phyloP scores from a whole-genome alignment of 768 basidiomycete genomes.

The Serendipita sp. region DNA sequence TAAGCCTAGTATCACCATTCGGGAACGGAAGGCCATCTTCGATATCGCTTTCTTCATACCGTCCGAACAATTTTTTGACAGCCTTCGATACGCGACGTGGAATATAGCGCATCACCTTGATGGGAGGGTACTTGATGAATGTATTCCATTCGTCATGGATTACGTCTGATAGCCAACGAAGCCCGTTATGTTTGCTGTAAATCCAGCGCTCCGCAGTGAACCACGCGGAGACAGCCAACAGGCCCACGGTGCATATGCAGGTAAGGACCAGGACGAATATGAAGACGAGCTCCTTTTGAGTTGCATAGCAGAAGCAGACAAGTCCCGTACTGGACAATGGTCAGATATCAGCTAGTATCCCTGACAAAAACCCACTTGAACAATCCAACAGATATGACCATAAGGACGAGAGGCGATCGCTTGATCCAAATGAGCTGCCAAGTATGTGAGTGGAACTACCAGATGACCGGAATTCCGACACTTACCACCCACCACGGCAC shows the following conservation, averaged over 20 bases:
- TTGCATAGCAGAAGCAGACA: conserved; percentile 3
- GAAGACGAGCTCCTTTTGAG: conserved; percentile 41
- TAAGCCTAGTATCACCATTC: neutral
- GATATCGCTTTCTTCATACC: neutral
- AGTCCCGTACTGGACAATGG: neutral
- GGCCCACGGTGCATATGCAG: conserved; percentile 52
- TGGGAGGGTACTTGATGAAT: neutral
- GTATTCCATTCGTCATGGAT: conserved; percentile 18
- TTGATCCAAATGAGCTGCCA: conserved; percentile 82
- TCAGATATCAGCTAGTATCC: neutral
- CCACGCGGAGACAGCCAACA: conserved; percentile 56
- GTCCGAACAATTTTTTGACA: neutral
- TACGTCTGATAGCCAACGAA: conserved; percentile 54
- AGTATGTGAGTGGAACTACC: neutral
- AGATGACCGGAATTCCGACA: neutral
- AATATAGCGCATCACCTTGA: neutral
- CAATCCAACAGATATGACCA: conserved; percentile 68
- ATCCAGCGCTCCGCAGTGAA: conserved; percentile 55
- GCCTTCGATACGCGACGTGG: neutral
- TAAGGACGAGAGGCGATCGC: conserved; percentile 64
- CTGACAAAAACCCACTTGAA: conserved; percentile 22
- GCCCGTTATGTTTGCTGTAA: conserved; percentile 43
- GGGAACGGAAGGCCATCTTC: neutral
- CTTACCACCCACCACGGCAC: conserved; percentile 37
- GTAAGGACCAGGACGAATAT: conserved; percentile 65